These are phyloP conservation scores for Colletotrichum tropicicola DNA, from an alignment of 2,329 filamentous ascomycete species.

Conservation along the genomic window DNA sequence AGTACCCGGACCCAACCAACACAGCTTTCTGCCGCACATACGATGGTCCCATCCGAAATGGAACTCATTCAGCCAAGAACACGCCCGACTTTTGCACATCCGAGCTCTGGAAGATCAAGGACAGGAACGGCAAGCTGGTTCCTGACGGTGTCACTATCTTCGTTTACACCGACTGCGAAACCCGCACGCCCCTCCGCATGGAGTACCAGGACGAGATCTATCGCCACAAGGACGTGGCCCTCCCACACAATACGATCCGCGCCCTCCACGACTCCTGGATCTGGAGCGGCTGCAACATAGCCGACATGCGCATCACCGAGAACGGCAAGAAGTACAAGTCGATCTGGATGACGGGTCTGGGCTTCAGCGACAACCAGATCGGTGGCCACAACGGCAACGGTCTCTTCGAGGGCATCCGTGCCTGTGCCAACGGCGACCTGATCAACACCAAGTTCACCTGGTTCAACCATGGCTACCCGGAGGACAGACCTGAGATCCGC, in stretches of 20 bases:
- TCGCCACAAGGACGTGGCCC: slow-evolving; percentile 24
- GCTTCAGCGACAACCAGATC: slow-evolving; percentile 13
- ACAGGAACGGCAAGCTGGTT: neutral
- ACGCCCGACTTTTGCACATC: slow-evolving; percentile 2
- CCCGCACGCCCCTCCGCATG: slow-evolving; percentile 26
- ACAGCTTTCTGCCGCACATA: neutral
- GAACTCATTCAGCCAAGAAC: neutral
- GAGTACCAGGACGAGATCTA: slow-evolving; percentile 32
- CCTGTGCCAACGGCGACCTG: neutral
- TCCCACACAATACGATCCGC: slow-evolving; percentile 6
- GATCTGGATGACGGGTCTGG: neutral
- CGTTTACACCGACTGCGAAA: slow-evolving; percentile 33
- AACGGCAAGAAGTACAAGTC: neutral
- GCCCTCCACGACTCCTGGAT: slow-evolving; percentile 29
- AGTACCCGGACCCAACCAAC: neutral
- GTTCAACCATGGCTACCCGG: neutral
- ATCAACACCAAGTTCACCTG: neutral
- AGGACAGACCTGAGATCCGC: neutral
- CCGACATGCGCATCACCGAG: neutral
- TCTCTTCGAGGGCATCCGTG: neutral
- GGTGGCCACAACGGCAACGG: slow-evolving; percentile 4
- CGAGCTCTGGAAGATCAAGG: slow-evolving; percentile 7
- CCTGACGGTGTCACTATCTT: slow-evolving; percentile 31
- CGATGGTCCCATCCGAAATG: neutral
- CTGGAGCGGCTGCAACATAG: slow-evolving; percentile 20